Conservation (phyloP, 1,284 basidiomycete genomes). For the Tilletiaria anomala region DNA sequence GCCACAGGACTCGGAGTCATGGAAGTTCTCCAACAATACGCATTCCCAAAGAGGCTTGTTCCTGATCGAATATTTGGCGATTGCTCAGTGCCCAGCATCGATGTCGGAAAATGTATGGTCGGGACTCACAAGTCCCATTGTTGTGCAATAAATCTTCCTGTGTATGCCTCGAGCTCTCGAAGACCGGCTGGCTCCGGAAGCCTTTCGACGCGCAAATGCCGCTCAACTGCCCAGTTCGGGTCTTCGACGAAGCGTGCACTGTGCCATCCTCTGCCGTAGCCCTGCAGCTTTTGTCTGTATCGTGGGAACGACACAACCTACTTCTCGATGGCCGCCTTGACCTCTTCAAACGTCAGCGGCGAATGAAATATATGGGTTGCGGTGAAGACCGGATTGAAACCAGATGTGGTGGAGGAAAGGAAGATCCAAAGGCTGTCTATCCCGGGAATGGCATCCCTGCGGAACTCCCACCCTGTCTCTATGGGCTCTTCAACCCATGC, state of each 20-base stretch:
- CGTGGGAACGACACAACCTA: slow-evolving; percentile 26
- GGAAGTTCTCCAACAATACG: slow-evolving; percentile 21
- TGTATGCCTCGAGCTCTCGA: slow-evolving; percentile 22
- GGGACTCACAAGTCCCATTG: slow-evolving; percentile 29
- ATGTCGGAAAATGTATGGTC: too few relatives aligned
- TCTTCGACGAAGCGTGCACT: slow-evolving; percentile 21
- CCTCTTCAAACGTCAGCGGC: slow-evolving; percentile 7
- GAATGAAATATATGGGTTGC: slow-evolving; percentile 24
- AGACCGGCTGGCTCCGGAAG: slow-evolving; percentile 18
- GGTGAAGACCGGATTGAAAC: slow-evolving; percentile 32
- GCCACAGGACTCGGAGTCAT: slow-evolving; percentile 12
- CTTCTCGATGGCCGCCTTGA: slow-evolving; percentile 9
- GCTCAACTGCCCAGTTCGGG: slow-evolving; percentile 13
- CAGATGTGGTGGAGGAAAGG: background rate
- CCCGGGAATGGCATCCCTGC: background rate
- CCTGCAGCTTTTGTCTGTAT: slow-evolving; percentile 22
- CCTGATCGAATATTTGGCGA: too few relatives aligned
- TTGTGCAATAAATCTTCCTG: slow-evolving; percentile 20
- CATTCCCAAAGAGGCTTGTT: slow-evolving; percentile 28
- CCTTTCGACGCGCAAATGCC: slow-evolving; percentile 10
- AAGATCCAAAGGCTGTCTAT: slow-evolving; percentile 1
- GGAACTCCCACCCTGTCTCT: background rate
- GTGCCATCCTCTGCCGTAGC: slow-evolving; percentile 20
- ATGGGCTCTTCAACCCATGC: background rate
- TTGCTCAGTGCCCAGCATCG: too few relatives aligned